Base-by-base conservation (phyloP, 805 yeast genomes). In the Hanseniaspora pseudoguilliermondii region DNA sequence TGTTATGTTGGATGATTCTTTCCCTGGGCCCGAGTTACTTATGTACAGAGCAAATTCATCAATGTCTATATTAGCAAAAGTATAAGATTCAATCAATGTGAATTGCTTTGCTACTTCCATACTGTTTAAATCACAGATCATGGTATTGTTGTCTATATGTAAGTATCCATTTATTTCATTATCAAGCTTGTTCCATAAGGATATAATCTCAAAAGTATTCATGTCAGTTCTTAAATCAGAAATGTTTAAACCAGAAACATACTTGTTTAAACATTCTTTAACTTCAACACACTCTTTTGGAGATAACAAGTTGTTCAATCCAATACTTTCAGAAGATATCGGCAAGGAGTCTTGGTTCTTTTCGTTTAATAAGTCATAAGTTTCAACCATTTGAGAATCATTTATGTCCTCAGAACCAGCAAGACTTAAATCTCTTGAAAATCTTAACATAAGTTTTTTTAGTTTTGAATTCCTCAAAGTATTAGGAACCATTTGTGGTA, bases 81-180 rank as follows among this genome's bases (percentile, higher is more conserved):
- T 74, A 43, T 74, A 75, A 2, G 85, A 79, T 64, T 86, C 95
- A 59, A 86, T 77, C 20, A 84, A 69, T 0, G 93, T 84, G 48
- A 86, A 69, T 60, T 85, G 93, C 63, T 84, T 85, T 2, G 93
- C 90, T 25, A 84, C 71, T 62, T 85, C 93, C 61, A 84, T 70
- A 0, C 88, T 82, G 65, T 83, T 84, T 61, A 81, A 73, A 58
- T 82, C 73, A 6, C 65, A 61, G 8, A 69, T 32, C 43, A 61
- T 61, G 34, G 63, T 40, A 27, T 58, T 57, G 11, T 35, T 54
- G 11, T 40, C 38, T 25, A 41, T 8, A 2, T 27, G 10, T 11
- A 25, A 18, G 20, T 36, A 15, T n/a, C 27, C 15, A 15, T 20
- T 38, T 15, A 8, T 29, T 41, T 41, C 20, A 6, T 41, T 20